Evolutionary conservation across 2,329 filamentous ascomycete species (phyloP).

Genomic region (Cercospora berteroae): DNA sequence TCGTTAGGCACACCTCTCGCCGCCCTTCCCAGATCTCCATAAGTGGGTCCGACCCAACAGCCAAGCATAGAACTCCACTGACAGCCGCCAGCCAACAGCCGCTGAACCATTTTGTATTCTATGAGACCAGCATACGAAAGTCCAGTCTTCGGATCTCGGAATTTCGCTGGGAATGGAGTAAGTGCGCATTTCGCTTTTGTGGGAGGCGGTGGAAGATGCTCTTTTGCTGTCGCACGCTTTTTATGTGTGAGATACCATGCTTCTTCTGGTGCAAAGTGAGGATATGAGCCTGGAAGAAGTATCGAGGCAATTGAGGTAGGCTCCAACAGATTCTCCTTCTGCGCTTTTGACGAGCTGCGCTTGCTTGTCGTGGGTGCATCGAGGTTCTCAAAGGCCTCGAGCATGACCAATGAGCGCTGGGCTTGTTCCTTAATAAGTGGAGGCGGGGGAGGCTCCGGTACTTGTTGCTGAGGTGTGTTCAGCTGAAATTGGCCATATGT

Average conservation of each 20-base stretch:
- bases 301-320: slow-evolving; percentile 59
- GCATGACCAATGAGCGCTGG: slow-evolving; percentile 35
- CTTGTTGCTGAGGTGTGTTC: slow-evolving; percentile 25
- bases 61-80: slow-evolving; percentile 79
- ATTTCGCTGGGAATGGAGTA: slow-evolving; percentile 67
- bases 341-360: slow-evolving; percentile 20
- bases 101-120: slow-evolving; percentile 79
- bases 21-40: slow-evolving; percentile 49
- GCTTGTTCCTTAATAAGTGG: slow-evolving; percentile 37
- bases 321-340: slow-evolving; percentile 41
- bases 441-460: slow-evolving; percentile 24
- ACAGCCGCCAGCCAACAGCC: slow-evolving; percentile 69
- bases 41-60: slow-evolving; percentile 68
- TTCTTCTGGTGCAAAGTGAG: slow-evolving; percentile 54
- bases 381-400: slow-evolving; percentile 37
- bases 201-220: slow-evolving; percentile 36
- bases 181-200: slow-evolving; percentile 66
- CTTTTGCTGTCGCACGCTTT: slow-evolving; percentile 41
- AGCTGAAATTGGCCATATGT: slow-evolving; percentile 19
- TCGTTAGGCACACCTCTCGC: slow-evolving; percentile 76
- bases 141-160: slow-evolving; percentile 80
- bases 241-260: slow-evolving; percentile 52
- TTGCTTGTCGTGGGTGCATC: slow-evolving; percentile 27
- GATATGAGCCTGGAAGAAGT: slow-evolving; percentile 46
- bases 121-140: slow-evolving; percentile 75